Percentiles rank a stretch among this genome's conserved stretches.
phyloP scores from a whole-genome alignment of 331 rosid genomes.

The Stylosanthes scabra region DNA sequence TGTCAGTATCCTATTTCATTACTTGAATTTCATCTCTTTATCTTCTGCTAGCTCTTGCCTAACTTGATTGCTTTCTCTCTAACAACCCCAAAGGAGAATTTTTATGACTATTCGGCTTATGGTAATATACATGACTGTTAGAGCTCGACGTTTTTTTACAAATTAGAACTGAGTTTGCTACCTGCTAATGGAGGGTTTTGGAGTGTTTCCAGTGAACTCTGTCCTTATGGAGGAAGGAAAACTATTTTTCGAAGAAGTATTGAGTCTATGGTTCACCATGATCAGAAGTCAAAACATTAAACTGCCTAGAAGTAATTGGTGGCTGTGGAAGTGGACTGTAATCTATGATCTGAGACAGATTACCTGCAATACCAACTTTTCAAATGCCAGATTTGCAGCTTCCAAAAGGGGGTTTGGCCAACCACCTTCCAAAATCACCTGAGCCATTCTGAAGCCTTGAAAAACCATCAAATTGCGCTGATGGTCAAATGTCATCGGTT shows the following conservation, averaged over 20 bases:
- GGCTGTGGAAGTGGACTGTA: not conserved
- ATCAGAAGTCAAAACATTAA: not conserved
- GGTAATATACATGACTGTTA: not conserved
- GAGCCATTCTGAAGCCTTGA: not conserved
- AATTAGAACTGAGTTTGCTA: conserved; percentile 16
- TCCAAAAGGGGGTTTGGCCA: not conserved
- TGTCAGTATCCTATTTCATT: conserved; percentile 40
- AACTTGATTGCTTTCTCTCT: not conserved
- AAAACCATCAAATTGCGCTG: not conserved
- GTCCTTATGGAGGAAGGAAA: conserved; percentile 20
- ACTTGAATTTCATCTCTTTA: not conserved
- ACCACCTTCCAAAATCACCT: too few relatives aligned
- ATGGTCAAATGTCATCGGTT: not conserved
- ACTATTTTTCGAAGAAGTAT: not conserved
- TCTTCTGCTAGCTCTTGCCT: not conserved
- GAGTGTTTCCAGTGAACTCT: conserved; percentile 18
- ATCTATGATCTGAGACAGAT: not conserved
- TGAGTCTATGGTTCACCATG: conserved; percentile 16
- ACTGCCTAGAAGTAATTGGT: not conserved
- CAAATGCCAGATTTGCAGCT: not conserved
- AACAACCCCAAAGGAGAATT: not conserved
- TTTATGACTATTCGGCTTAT: not conserved
- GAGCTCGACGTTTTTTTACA: not conserved
- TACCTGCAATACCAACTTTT: not conserved
- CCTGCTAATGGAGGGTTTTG: conserved; percentile 19